Conservation (phyloP, 495 filamentous ascomycete species). For the Xylaria palmicola region DNA sequence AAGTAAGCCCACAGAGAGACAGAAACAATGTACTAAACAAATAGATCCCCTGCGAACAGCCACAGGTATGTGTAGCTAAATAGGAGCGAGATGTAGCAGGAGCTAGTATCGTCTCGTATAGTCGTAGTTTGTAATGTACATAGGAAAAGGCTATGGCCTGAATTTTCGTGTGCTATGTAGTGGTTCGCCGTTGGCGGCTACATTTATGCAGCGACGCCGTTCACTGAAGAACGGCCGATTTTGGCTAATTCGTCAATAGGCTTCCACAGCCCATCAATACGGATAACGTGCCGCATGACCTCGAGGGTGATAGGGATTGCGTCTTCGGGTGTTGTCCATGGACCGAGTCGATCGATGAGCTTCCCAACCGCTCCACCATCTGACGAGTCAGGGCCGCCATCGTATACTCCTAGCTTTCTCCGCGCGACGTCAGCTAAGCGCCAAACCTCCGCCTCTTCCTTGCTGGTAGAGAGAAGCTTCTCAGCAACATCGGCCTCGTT, state of each 20-base stretch:
- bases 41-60: not conserved
- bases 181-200: not conserved
- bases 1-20: not conserved
- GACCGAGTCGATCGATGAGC: constrained; percentile 32
- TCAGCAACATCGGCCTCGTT: constrained; percentile 17
- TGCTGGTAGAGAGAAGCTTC: constrained; percentile 18
- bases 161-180: not conserved
- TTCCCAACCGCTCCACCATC: constrained; percentile 29
- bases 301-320: constrained; percentile 27
- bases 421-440: constrained; percentile 21
- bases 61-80: not conserved
- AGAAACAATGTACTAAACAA: not conserved
- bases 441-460: constrained; percentile 26
- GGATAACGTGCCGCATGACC: constrained; percentile 24
- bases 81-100: constrained; percentile 10
- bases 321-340: constrained; percentile 31
- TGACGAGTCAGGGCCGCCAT: constrained; percentile 20
- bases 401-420: constrained; percentile 24
- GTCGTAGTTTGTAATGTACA: constrained; percentile 32
- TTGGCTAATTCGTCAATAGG: constrained; percentile 24
- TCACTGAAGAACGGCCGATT: constrained; percentile 16
- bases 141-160: constrained; percentile 9
- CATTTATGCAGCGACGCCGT: constrained; percentile 13
- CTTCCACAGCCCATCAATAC: constrained; percentile 22
- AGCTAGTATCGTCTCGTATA: constrained; percentile 25